These are phyloP conservation scores for Chalciporus chontae DNA, from an alignment of 768 basidiomycete species.

Conservation along the genomic window DNA sequence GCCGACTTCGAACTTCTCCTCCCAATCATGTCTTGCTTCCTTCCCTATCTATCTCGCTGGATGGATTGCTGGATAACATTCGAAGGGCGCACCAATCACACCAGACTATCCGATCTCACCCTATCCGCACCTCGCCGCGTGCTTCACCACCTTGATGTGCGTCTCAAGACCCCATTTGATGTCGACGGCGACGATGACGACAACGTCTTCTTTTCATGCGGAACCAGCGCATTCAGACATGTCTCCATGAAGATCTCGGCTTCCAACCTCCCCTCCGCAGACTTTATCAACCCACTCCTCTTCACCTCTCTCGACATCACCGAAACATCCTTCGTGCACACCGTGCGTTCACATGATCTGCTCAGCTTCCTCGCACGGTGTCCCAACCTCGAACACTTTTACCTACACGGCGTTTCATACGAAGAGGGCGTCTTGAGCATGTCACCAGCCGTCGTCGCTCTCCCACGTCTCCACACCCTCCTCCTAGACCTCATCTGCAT, in stretches of 20 bases:
- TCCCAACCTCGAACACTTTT: slow-evolving; percentile 58
- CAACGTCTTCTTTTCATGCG: slow-evolving; percentile 27
- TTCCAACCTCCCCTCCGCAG: slow-evolving; percentile 46
- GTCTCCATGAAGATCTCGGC: slow-evolving; percentile 49
- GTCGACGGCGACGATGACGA: slow-evolving; percentile 17
- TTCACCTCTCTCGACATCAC: slow-evolving; percentile 57
- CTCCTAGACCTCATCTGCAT: slow-evolving; percentile 57
- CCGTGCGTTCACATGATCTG: slow-evolving; percentile 45
- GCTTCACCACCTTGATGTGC: slow-evolving; percentile 29
- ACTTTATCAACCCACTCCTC: slow-evolving; percentile 43
- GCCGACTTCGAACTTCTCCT: slow-evolving; percentile 49
- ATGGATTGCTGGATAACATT: slow-evolving; percentile 45
- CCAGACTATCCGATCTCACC: slow-evolving; percentile 25
- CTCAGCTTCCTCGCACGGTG: slow-evolving; percentile 60
- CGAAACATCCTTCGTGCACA: slow-evolving; percentile 42
- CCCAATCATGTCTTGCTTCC: slow-evolving; percentile 60
- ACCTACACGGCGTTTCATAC: slow-evolving; percentile 51
- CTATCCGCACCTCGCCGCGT: slow-evolving; percentile 15
- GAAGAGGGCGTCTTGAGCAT: slow-evolving; percentile 34
- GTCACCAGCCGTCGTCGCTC: slow-evolving; percentile 40
- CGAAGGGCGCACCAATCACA: slow-evolving; percentile 28
- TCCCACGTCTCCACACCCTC: slow-evolving; percentile 59
- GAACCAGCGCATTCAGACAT: slow-evolving; percentile 35
- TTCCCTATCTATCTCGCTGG: slow-evolving; percentile 59
- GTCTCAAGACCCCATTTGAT: slow-evolving; percentile 24